Percentiles rank a stretch among this genome's conserved stretches.
Evolutionary conservation across 192 early-diverging fungal species (phyloP).

Genomic region (Geranomyces variabilis): DNA sequence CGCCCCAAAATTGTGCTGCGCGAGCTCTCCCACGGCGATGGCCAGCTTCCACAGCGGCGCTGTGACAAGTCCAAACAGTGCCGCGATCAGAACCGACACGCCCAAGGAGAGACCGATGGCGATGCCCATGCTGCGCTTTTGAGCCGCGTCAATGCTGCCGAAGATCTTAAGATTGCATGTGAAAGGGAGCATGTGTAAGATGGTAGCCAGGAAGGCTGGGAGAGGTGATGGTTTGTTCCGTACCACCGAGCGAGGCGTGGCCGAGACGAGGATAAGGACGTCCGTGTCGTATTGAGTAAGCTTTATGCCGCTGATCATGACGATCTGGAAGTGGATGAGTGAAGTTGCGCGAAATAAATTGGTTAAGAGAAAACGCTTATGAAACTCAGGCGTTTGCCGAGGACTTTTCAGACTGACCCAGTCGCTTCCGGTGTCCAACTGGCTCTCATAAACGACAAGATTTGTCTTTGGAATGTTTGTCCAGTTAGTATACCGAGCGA

Average conservation of each 20-base stretch:
- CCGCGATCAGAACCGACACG: conserved; percentile 4
- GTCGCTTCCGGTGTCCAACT: too few relatives aligned
- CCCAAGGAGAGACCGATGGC: conserved; percentile 6
- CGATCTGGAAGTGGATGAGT: too few relatives aligned
- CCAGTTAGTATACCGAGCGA: background rate
- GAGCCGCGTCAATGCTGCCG: conserved; percentile 2
- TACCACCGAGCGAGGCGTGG: conserved; percentile 10
- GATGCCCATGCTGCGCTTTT: conserved; percentile 8
- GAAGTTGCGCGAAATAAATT: too few relatives aligned
- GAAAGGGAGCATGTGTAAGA: background rate
- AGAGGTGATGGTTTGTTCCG: background rate
- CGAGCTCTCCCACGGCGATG: background rate
- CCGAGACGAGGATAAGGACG: conserved; percentile 7
- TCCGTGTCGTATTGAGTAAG: background rate
- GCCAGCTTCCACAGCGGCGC: conserved; percentile 6
- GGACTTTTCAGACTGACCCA: too few relatives aligned
- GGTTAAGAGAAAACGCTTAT: too few relatives aligned
- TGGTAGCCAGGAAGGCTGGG: background rate
- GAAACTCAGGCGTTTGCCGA: too few relatives aligned
- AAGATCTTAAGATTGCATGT: background rate
- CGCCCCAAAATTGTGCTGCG: conserved; percentile 8
- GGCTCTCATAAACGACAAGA: background rate
- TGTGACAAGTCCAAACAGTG: background rate
- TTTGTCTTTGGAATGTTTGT: background rate
- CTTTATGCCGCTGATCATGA: too few relatives aligned